These are phyloP conservation scores for Gliomastix tumulicola DNA, from an alignment of 2,329 filamentous ascomycete species.

Conservation along the genomic window DNA sequence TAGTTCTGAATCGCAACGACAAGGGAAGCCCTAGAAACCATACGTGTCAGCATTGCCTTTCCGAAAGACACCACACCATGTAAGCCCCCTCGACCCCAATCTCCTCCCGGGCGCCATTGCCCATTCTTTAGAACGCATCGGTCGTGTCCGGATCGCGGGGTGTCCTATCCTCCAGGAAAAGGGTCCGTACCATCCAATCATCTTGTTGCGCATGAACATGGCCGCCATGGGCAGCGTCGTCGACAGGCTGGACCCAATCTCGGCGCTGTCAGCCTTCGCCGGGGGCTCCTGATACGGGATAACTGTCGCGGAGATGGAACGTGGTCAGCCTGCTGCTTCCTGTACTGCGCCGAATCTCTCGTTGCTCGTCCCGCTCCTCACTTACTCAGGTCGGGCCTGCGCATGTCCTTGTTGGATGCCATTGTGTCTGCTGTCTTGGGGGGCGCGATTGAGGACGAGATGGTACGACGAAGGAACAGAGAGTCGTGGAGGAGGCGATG, in stretches of 20 bases:
- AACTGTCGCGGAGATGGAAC: constrained; percentile 42
- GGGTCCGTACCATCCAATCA: constrained; percentile 51
- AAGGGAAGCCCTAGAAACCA: constrained; percentile 62
- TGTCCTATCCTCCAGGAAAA: no score
- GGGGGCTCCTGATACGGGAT: constrained; percentile 80
- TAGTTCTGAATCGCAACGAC: constrained; percentile 70
- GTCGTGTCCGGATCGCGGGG: no score
- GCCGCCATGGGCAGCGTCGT: constrained; percentile 93
- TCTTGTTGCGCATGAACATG: constrained; percentile 90
- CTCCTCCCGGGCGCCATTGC: no score
- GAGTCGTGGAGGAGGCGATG: no score
- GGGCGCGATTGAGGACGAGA: not conserved
- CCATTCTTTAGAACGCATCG: no score
- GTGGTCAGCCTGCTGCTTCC: not conserved
- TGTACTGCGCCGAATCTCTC: no score
- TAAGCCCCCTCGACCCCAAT: no score
- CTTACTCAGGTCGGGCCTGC: constrained; percentile 36
- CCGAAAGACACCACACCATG: no score
- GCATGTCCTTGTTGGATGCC: constrained; percentile 27
- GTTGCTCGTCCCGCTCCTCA: not conserved
- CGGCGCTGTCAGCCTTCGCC: constrained; percentile 54
- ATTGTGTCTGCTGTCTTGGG: not conserved
- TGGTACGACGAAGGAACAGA: not conserved
- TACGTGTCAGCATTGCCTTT: no score
- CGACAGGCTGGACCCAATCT: constrained; percentile 63